phyloP scores from a whole-genome alignment of 495 filamentous ascomycete genomes.

The Tuber microsphaerosporum region DNA sequence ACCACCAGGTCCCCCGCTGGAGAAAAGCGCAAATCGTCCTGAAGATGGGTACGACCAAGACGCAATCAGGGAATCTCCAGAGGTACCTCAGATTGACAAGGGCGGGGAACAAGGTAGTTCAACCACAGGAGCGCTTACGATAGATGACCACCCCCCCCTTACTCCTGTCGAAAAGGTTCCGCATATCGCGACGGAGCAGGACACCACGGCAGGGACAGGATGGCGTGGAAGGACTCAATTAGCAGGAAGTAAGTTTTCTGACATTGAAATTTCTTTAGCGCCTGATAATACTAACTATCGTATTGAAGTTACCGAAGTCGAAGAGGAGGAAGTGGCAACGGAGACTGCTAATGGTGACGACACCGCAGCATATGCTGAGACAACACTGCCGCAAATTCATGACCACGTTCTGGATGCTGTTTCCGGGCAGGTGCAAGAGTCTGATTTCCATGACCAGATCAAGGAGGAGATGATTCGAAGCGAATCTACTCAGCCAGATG shows the following conservation, averaged over 20 bases:
- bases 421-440: not conserved
- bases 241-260: slow-evolving; percentile 27
- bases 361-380: not conserved
- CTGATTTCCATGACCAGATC: not conserved
- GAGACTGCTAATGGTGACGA: not conserved
- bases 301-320: slow-evolving; percentile 21
- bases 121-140: not conserved
- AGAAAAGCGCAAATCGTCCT: not conserved
- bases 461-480: not conserved
- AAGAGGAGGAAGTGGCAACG: slow-evolving; percentile 16
- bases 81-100: not conserved
- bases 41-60: not conserved
- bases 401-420: not conserved
- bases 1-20: not conserved
- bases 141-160: not conserved
- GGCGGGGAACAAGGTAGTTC: not conserved
- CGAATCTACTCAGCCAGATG: not conserved
- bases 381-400: not conserved
- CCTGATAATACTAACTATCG: slow-evolving; percentile 11
- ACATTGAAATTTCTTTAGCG: not conserved
- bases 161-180: not conserved
- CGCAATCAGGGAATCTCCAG: not conserved
- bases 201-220: slow-evolving; percentile 18
- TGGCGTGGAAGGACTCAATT: slow-evolving; percentile 32
- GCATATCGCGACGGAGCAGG: slow-evolving; percentile 14